Conservation (phyloP, 2,329 filamentous ascomycete genomes). For the Pestalotiopsis sp. region DNA sequence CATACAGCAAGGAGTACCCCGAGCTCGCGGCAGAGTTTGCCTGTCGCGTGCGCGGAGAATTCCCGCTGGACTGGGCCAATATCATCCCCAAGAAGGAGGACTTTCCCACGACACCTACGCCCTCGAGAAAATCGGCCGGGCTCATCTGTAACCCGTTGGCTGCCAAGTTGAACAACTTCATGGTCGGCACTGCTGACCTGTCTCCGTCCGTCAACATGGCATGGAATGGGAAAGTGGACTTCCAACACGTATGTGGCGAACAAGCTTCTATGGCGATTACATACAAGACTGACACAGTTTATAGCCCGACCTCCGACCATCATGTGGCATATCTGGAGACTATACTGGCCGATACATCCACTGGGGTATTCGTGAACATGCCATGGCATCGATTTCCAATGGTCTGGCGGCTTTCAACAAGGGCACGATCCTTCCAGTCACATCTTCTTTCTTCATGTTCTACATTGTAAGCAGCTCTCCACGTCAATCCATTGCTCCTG, state of each 20-base stretch:
- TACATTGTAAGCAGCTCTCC: slow-evolving; percentile 37
- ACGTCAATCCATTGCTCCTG: background rate
- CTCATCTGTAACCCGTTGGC: slow-evolving; percentile 50
- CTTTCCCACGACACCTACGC: slow-evolving; percentile 49
- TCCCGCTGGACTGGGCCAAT: slow-evolving; percentile 56
- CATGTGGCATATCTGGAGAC: slow-evolving; percentile 19
- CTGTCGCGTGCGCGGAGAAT: slow-evolving; percentile 44
- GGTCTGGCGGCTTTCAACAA: slow-evolving; percentile 56
- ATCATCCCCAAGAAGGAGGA: slow-evolving; percentile 42
- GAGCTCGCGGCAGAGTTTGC: slow-evolving; percentile 42
- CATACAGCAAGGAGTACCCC: slow-evolving; percentile 34
- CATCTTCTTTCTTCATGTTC: slow-evolving; percentile 59
- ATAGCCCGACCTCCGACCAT: slow-evolving; percentile 20
- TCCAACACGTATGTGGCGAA: slow-evolving; percentile 42
- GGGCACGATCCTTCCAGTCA: slow-evolving; percentile 52
- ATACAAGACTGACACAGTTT: background rate
- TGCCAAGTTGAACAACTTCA: slow-evolving; percentile 36
- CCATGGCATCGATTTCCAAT: slow-evolving; percentile 59
- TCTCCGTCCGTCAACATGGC: slow-evolving; percentile 49
- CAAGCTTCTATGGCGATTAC: too few relatives aligned
- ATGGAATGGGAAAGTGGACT: slow-evolving; percentile 51
- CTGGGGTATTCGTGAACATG: slow-evolving; percentile 62
- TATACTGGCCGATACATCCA: slow-evolving; percentile 31
- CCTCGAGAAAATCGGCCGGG: slow-evolving; percentile 47
- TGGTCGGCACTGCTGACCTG: slow-evolving; percentile 49